These are phyloP conservation scores for Mycena sanguinolenta DNA, from an alignment of 768 basidiomycete genomes.

Conservation along the genomic window DNA sequence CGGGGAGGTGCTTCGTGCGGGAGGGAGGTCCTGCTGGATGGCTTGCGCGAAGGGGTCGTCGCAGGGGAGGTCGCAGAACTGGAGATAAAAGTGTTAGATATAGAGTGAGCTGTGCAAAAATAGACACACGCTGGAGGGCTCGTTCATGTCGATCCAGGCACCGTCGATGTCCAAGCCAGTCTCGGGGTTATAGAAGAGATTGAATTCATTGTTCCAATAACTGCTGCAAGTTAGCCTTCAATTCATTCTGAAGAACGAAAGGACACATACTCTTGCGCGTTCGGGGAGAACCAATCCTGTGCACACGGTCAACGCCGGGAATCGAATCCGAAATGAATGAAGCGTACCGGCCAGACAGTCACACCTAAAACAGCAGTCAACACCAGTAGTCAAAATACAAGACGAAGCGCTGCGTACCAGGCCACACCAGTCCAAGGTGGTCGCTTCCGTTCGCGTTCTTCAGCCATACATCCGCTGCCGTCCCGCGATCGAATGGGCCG, in stretches of 20 bases:
- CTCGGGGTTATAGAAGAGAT: conserved; percentile 64
- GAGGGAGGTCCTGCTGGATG: conserved; percentile 64
- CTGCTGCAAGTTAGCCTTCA: conserved; percentile 43
- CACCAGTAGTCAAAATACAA: not conserved
- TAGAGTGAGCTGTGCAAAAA: not conserved
- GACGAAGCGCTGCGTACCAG: conserved; percentile 53
- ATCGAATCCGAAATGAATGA: not conserved
- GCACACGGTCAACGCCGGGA: not conserved
- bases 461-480: conserved; percentile 67
- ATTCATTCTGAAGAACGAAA: not conserved
- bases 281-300: conserved; percentile 72
- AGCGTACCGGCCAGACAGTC: conserved; percentile 65
- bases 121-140: conserved; percentile 76
- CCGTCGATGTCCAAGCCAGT: conserved; percentile 77
- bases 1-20: conserved; percentile 60
- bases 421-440: conserved; percentile 74
- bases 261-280: conserved; percentile 59
- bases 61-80: conserved; percentile 78
- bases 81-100: conserved; percentile 16
- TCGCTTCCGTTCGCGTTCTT: conserved; percentile 73
- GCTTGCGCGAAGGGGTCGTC: conserved; percentile 72
- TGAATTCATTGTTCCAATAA: conserved; percentile 75
- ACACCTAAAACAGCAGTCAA: conserved; percentile 55
- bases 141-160: conserved; percentile 85
- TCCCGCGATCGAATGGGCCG: conserved; percentile 67